These are phyloP conservation scores for Achlya hypogyna DNA, from an alignment of 352 stramenopile genomes.

Conservation along the genomic window DNA sequence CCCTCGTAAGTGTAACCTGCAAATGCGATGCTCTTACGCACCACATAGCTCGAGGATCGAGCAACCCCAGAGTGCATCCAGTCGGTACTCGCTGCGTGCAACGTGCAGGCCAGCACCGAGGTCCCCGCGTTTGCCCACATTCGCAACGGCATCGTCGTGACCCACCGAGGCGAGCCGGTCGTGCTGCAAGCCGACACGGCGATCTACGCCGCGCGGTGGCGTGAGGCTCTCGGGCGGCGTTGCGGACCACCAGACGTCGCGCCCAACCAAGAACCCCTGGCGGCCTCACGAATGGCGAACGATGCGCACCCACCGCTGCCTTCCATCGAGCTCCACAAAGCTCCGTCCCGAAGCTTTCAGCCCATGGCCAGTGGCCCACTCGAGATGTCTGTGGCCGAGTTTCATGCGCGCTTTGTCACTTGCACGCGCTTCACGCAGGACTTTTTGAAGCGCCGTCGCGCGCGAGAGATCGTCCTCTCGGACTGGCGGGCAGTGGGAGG, in stretches of 20 bases:
- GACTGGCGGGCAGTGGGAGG: neutral
- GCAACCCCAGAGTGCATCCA: neutral
- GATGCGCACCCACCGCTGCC: neutral
- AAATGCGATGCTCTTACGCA: neutral
- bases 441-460: neutral
- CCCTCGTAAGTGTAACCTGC: neutral
- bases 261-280: neutral
- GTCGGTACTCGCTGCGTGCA: neutral
- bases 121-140: neutral
- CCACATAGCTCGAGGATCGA: neutral
- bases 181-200: conserved; percentile 2
- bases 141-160: neutral
- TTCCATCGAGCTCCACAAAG: neutral
- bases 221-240: neutral
- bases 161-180: neutral
- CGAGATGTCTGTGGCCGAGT: neutral
- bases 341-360: neutral
- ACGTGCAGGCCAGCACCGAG: neutral
- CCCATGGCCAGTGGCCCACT: neutral
- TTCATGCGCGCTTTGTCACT: neutral
- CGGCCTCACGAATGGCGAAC: too few species aligned
- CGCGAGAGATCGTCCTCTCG: neutral
- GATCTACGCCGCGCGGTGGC: neutral
- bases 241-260: neutral
- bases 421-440: neutral